A percentile compares a stretch with the other conserved stretches of the same genome.
phyloP scores from a whole-genome alignment of 768 basidiomycete species.

The Tulasnella calospora region DNA sequence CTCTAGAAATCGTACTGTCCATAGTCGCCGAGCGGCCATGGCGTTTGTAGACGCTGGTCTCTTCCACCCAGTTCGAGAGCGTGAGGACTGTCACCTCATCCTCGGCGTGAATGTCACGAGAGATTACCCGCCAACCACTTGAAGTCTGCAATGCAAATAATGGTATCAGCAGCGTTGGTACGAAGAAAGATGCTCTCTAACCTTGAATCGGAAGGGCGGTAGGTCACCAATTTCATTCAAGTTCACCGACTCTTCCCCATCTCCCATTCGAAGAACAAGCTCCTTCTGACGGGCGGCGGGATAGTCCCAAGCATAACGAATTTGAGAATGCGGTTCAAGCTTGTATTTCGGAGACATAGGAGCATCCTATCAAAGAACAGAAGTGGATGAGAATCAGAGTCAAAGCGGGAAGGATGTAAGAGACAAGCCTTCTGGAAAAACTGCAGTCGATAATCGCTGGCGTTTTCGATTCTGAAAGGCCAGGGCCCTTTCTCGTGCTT shows the following conservation, averaged over 20 bases:
- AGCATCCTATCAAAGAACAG: constrained; percentile 22
- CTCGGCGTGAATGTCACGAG: constrained; percentile 89
- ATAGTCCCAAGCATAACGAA: constrained; percentile 87
- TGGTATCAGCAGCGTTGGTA: constrained; percentile 35
- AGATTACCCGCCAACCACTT: constrained; percentile 62
- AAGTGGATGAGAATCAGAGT: not conserved
- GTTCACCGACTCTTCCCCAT: constrained; percentile 64
- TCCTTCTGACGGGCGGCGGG: constrained; percentile 81
- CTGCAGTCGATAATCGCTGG: constrained; percentile 63
- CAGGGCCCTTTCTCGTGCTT: constrained; percentile 62
- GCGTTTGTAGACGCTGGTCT: constrained; percentile 83
- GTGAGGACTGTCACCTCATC: constrained; percentile 76
- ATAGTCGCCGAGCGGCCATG: constrained; percentile 42
- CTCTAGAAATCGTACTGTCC: constrained; percentile 46
- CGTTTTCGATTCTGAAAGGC: constrained; percentile 90
- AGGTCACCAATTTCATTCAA: constrained; percentile 94
- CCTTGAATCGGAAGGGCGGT: constrained; percentile 80
- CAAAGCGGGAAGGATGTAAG: not conserved
- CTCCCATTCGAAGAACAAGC: constrained; percentile 59
- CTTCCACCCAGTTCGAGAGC: constrained; percentile 81
- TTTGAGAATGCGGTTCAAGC: constrained; percentile 50
- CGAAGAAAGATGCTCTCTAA: constrained; percentile 34
- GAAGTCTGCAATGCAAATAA: constrained; percentile 31
- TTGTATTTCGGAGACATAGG: constrained; percentile 43
- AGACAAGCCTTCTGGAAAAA: constrained; percentile 68